Conservation (phyloP, 2,329 filamentous ascomycete genomes). For the Colletotrichum melonis region DNA sequence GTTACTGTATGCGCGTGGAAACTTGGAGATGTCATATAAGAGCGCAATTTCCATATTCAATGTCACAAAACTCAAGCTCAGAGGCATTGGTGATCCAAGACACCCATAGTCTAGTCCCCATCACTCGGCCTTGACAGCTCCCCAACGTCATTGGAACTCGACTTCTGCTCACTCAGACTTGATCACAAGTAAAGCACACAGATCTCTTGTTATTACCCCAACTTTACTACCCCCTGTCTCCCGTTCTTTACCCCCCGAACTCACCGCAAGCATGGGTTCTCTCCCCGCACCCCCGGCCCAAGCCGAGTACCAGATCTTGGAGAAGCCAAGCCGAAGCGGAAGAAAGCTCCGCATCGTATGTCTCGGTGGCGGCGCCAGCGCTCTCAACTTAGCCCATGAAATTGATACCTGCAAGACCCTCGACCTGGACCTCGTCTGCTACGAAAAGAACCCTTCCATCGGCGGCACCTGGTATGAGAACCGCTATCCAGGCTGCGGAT, state of each 20-base stretch:
- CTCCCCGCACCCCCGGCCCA: slow-evolving; percentile 13
- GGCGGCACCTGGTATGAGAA: slow-evolving; percentile 43
- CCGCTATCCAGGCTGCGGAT: slow-evolving; percentile 39
- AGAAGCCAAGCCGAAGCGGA: slow-evolving; percentile 39
- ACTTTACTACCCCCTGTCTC: neutral
- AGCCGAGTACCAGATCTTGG: slow-evolving; percentile 38
- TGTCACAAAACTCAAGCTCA: neutral
- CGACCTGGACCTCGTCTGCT: slow-evolving; percentile 40
- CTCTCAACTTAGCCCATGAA: slow-evolving; percentile 42
- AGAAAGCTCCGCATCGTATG: slow-evolving; percentile 43
- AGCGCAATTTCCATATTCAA: neutral
- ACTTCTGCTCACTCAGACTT: neutral
- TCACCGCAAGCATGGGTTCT: slow-evolving; percentile 25
- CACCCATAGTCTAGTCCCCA: neutral
- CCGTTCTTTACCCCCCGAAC: neutral
- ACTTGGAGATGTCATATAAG: slow-evolving; percentile 4
- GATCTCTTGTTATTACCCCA: neutral
- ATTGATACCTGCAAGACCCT: slow-evolving; percentile 36
- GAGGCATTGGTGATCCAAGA: neutral
- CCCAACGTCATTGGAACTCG: no score
- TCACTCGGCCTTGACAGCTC: neutral
- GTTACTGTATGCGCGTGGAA: neutral
- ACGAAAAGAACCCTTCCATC: slow-evolving; percentile 42
- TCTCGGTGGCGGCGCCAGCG: slow-evolving; percentile 45
- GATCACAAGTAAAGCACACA: neutral